Evolutionary conservation across 345 rosid genomes (phyloP), one percentile per base, ranked within the genome.

Genomic region (Luvunga scandens): DNA sequence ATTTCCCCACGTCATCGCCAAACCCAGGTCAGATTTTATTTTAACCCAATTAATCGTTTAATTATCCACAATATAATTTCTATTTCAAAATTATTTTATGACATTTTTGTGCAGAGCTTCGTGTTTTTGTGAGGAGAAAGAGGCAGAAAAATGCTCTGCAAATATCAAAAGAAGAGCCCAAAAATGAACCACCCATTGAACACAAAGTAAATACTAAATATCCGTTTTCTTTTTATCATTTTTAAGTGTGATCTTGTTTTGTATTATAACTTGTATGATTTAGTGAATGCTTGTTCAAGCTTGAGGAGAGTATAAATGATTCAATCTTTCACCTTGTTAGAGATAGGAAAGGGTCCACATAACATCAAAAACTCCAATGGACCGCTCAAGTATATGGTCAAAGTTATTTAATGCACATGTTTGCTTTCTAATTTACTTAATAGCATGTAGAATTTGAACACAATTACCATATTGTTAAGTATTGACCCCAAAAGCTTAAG

Each of bases 61-160:
- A 50, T 50, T 50, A 50, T 50, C 18, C 56, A 14, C 21, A 50
- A 50, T 50, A 50, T 4, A 50, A 50, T 50, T 18, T 50, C 22
- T 50, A 34, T 70, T 42, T 36, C 21, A 66, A 30, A 72, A 79
- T 68, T 66, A 48, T 77, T 38, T 45, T 77, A 64, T 78, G 82
- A 28, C 36, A 72, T 75, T 78, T 63, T 80, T 55, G n/a, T 22
- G 78, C 87, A 61, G 83, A 81, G 79, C 28, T 76, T 72, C 90
- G 88, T 36, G 91, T 86, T 65, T 86, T 83, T 82, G 83, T 69
- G 64, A 87, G 97, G 88, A 90, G 82, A 81, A 92, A 85, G 83
- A 87, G 88, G 79, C 84, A 78, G 62, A 86, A 85, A 77, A 77
- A 67, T 57, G 69, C 82, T n/a, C 45, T 77, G 72, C 79, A 79